These are phyloP conservation scores for Wallemia ichthyophaga DNA, from an alignment of 1,284 basidiomycete species.

Conservation along the genomic window DNA sequence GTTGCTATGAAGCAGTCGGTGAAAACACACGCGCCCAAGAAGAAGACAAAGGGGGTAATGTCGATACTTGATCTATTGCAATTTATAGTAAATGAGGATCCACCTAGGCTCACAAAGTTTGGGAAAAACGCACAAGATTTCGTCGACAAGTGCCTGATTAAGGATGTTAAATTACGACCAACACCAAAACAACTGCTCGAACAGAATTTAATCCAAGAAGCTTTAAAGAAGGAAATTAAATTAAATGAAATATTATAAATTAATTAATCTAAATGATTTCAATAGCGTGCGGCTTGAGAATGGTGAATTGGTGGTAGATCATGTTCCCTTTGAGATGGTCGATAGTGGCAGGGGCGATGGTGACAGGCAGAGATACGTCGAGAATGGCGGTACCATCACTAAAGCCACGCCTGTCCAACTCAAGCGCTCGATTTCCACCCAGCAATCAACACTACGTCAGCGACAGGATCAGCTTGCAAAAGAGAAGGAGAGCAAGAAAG, in stretches of 20 bases:
- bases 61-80: conserved; percentile 85
- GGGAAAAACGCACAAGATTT: conserved; percentile 17
- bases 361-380: background rate
- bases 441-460: background rate
- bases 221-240: background rate
- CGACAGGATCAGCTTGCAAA: background rate
- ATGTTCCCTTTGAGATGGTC: background rate
- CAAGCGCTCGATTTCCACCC: background rate
- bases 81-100: conserved; percentile 89
- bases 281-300: background rate
- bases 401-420: background rate
- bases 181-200: conserved; percentile 5
- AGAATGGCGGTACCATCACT: background rate
- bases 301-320: background rate
- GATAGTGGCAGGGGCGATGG: background rate
- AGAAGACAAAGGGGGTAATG: conserved; percentile 67
- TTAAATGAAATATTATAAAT: background rate
- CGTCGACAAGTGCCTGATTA: conserved; percentile 8
- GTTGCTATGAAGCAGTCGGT: conserved; percentile 11
- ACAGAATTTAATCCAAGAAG: background rate
- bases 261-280: background rate
- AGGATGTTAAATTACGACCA: conserved; percentile 5
- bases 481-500: background rate
- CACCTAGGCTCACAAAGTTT: conserved; percentile 40
- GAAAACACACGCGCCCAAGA: conserved; percentile 17